Conservation (phyloP, 257 asterid genomes). For the Solanum pinnatisectum region DNA sequence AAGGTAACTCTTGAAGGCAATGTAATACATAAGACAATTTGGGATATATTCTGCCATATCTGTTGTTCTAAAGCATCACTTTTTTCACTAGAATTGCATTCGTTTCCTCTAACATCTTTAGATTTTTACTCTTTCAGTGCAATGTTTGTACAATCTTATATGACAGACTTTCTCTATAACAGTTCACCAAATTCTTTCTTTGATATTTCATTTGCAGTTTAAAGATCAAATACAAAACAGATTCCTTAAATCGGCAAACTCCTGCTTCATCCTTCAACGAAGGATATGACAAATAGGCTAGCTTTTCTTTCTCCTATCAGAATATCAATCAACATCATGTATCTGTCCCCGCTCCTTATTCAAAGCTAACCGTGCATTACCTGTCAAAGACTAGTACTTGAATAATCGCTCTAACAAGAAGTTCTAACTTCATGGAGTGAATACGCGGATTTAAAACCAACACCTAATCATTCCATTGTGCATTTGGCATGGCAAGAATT, state of each 20-base stretch:
- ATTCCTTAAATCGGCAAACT: neutral
- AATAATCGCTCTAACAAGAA: neutral
- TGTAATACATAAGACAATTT: neutral
- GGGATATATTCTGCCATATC: neutral
- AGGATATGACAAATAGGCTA: neutral
- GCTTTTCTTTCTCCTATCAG: neutral
- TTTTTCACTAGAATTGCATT: neutral
- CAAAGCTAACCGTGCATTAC: neutral
- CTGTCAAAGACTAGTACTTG: neutral
- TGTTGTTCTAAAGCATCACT: neutral
- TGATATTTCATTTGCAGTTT: neutral
- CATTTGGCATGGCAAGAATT: neutral
- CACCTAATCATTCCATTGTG: neutral
- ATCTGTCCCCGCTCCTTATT: neutral
- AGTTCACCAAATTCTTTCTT: neutral
- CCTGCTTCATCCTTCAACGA: neutral
- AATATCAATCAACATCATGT: neutral
- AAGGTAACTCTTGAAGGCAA: neutral
- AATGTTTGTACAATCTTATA: neutral
- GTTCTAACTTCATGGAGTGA: neutral
- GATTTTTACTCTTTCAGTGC: neutral
- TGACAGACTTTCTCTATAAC: neutral
- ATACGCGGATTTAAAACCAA: neutral
- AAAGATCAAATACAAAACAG: neutral
- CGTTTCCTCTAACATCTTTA: neutral